Conservation (phyloP, 2,329 filamentous ascomycete genomes). For the Trichoderma semiorbis region DNA sequence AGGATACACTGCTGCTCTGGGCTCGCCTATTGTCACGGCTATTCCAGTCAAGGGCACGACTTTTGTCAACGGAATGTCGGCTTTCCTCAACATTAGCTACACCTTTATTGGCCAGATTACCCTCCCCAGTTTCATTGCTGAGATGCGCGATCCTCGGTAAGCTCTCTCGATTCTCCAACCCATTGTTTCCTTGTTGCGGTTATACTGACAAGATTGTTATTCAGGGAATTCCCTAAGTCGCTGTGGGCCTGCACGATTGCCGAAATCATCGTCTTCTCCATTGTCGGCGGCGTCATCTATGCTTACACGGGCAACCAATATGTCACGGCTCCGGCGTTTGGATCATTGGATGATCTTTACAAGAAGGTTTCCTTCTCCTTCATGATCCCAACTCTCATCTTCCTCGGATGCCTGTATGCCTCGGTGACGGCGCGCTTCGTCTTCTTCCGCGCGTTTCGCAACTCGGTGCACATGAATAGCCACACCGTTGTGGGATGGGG, state of each 20-base stretch:
- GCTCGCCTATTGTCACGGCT: slow-evolving; percentile 65
- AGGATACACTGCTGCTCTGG: slow-evolving; percentile 55
- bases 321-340: slow-evolving; percentile 83
- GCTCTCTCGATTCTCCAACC: slow-evolving; percentile 7
- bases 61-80: slow-evolving; percentile 78
- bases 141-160: slow-evolving; percentile 69
- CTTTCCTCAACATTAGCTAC: slow-evolving; percentile 93
- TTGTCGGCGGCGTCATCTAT: slow-evolving; percentile 79
- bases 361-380: slow-evolving; percentile 91
- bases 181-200: not conserved
- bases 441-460: slow-evolving; percentile 84
- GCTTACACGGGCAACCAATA: slow-evolving; percentile 88
- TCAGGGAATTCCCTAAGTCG: slow-evolving; percentile 83
- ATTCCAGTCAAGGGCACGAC: slow-evolving; percentile 68
- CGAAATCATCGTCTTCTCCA: slow-evolving; percentile 79
- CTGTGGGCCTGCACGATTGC: slow-evolving; percentile 87
- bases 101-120: slow-evolving; percentile 97
- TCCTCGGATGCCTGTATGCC: slow-evolving; percentile 85
- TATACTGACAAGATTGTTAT: slow-evolving; percentile 36
- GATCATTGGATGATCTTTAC: slow-evolving; percentile 72
- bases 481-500: slow-evolving; percentile 82
- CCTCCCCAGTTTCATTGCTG: slow-evolving; percentile 88
- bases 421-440: slow-evolving; percentile 87
- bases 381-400: slow-evolving; percentile 93
- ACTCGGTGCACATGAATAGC: slow-evolving; percentile 72